Conservation (phyloP, 306 rosid genomes). For the Begonia loranthoides region DNA sequence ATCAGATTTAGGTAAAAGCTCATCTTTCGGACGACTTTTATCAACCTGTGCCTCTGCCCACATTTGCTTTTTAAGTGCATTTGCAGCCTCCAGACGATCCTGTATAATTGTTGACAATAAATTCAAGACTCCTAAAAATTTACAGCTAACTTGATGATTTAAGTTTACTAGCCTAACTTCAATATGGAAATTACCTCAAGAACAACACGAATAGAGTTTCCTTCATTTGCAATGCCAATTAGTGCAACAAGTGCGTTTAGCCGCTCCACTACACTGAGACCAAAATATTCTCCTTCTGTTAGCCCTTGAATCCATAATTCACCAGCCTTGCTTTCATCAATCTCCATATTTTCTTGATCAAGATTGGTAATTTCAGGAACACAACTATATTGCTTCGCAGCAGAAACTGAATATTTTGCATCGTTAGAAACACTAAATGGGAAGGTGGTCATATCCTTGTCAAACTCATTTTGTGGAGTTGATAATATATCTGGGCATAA, state of each 20-base stretch:
- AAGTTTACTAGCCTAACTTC: too few relatives aligned
- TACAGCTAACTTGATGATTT: too few relatives aligned
- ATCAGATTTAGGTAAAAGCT: conserved; percentile 43
- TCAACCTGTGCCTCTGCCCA: conserved; percentile 98
- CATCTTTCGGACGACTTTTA: conserved; percentile 80
- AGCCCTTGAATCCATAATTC: conserved; percentile 98
- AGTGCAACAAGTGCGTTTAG: conserved; percentile 72
- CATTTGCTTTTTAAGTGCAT: conserved; percentile 97
- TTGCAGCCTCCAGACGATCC: conserved; percentile 98
- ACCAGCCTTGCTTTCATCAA: conserved; percentile 91
- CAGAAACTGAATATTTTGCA: conserved; percentile 25
- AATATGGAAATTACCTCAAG: conserved; percentile 52
- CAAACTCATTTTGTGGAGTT: conserved; percentile 37
- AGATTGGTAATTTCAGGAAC: conserved; percentile 26
- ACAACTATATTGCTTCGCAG: conserved; percentile 23
- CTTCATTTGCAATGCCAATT: conserved; percentile 93
- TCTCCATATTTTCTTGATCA: conserved; percentile 79
- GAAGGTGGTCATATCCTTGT: conserved; percentile 30
- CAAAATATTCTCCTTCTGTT: conserved; percentile 87
- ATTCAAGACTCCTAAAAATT: conserved; percentile 5
- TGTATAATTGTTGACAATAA: conserved; percentile 27
- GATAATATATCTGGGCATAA: conserved; percentile 25
- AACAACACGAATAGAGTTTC: conserved; percentile 80
- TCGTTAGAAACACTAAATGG: conserved; percentile 46
- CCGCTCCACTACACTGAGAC: conserved; percentile 92